Evolutionary conservation across 2,329 filamentous ascomycete genomes (phyloP), one percentile per base, ranked within the genome.

Genomic region (Apiospora rasikravindrae): DNA sequence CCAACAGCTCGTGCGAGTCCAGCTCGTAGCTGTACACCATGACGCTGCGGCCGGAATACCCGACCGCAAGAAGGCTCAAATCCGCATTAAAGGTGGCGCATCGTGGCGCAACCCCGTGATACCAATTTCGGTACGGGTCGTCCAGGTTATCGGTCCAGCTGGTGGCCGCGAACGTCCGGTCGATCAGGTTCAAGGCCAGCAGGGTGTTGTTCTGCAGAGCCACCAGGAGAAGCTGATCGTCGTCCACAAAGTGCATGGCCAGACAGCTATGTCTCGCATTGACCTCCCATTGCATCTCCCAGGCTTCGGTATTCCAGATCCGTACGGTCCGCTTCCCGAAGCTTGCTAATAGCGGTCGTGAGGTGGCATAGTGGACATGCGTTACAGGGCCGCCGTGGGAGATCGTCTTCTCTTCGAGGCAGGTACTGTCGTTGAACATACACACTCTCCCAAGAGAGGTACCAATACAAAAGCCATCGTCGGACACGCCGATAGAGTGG

Each of bases 91-190:
- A 70, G 19, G 69, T 42, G 14, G 69, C 69, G 42, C 66, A 70
- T 19, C 49, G 40, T 5, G 69, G 37, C 0, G 67, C 33, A 33
- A 57, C 42, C 1, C 69, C 71, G 33, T 53, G 24, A n/a, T 70
- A 72, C 44, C 40, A 70, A n/a, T 70, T 19, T 13, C 42, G 8
- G 33, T 70, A 57, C 14, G 67, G 51, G 16, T 70, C 57, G 26
- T 72, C 71, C 5, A 72, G 68, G 14, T 33, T 69, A 7, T 71
- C 70, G n/a, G 67, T 71, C 70, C 70, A 71, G 22, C 24, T 42
- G 14, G 66, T 61, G 2, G 24, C 33, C 22, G 45, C 33, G n/a
- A 47, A 40, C 19, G 51, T 51, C 26, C 45, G 66, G 22, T 33
- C 37, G 19, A 71, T n/a, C 19, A 71, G 4, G 24, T 71, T 70